A percentile compares a stretch with the other conserved stretches of the same genome.
These are phyloP conservation scores for Fusarium albidum DNA, from an alignment of 2,329 filamentous ascomycete species.

Conservation along the genomic window DNA sequence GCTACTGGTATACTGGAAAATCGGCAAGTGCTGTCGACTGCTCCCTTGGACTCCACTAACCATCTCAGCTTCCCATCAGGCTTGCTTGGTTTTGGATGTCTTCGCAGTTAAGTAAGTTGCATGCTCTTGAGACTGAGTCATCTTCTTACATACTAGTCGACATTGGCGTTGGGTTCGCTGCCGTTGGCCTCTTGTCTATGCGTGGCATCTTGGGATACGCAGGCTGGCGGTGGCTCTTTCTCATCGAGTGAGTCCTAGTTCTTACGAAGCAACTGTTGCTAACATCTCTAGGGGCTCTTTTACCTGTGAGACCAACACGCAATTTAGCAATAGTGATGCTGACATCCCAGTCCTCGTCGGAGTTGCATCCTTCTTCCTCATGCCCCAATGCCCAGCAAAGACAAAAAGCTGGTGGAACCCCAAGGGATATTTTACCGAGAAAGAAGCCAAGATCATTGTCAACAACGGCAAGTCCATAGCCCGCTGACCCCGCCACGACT, in stretches of 20 bases:
- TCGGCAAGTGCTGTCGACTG: constrained; percentile 42
- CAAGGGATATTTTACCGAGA: constrained; percentile 69
- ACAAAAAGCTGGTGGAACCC: constrained; percentile 65
- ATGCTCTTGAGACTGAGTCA: neutral
- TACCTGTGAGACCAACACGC: constrained; percentile 37
- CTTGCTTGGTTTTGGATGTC: constrained; percentile 72
- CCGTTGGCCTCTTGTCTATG: constrained; percentile 62
- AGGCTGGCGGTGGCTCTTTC: constrained; percentile 67
- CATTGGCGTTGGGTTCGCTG: constrained; percentile 10
- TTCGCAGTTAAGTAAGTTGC: constrained; percentile 33
- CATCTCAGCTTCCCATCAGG: constrained; percentile 64
- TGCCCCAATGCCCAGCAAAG: constrained; percentile 68
- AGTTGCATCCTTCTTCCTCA: constrained; percentile 60
- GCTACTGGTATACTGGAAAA: constrained; percentile 73
- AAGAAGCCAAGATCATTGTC: constrained; percentile 72
- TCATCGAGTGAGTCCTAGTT: constrained; percentile 40
- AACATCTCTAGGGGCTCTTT: constrained; percentile 22
- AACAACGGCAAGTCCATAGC: constrained; percentile 51
- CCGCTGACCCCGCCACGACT: neutral
- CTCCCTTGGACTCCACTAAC: constrained; percentile 12
- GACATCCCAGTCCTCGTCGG: constrained; percentile 57
- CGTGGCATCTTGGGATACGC: constrained; percentile 59
- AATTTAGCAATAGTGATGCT: constrained; percentile 46
- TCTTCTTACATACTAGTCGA: neutral
- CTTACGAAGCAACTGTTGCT: neutral